Base-by-base conservation (phyloP, 768 basidiomycete species). In the Pleurotus giganteus region DNA sequence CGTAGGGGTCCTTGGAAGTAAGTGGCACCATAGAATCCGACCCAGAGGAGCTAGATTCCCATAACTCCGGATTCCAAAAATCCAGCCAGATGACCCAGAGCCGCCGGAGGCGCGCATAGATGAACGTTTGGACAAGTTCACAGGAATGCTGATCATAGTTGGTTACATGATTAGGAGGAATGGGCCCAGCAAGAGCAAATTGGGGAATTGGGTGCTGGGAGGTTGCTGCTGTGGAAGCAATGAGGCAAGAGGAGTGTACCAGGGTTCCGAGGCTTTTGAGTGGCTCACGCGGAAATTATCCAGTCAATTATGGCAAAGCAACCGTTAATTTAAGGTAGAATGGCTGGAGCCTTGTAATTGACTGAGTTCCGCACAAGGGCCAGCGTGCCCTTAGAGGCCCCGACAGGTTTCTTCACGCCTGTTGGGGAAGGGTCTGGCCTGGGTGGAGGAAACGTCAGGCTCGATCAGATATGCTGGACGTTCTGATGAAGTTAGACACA, bases 1-100 rank as follows among this genome's bases (percentile, higher is more conserved):
- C 34, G 49, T 50, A 50, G 49, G 49, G 49, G 49, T 50, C 49
- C 49, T 37, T 50, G 49, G 49, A 50, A 37, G 49, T 50, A 50
- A 50, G 46, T 23, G 27, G 49, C 49, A 34, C 49, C 49, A 36
- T 23, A 32, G 34, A 50, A 50, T 50, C 49, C 49, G 15, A 50
- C 49, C 23, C 11, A 36, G 49, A 50, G 29, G 31, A 31, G 46
- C 29, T 47, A 47, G 46, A 34, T 50, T 24, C 29, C 4, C 9
- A 13, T 36, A 50, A 26, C 49, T 50, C 49, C 49, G 49, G 49
- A 50, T 50, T 50, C 49, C 49, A 31, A n/a, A n/a, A n/a, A n/a
- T n/a, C n/a, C n/a, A n/a, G n/a, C n/a, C n/a, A n/a, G n/a, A n/a
- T n/a, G n/a, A n/a, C n/a, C n/a, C n/a, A n/a, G 9, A 50, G 49